A percentile compares a stretch with the other conserved stretches of the same genome.
Conservation (phyloP, 2,329 filamentous ascomycete genomes). For the Pyrenochaeta sp. region DNA sequence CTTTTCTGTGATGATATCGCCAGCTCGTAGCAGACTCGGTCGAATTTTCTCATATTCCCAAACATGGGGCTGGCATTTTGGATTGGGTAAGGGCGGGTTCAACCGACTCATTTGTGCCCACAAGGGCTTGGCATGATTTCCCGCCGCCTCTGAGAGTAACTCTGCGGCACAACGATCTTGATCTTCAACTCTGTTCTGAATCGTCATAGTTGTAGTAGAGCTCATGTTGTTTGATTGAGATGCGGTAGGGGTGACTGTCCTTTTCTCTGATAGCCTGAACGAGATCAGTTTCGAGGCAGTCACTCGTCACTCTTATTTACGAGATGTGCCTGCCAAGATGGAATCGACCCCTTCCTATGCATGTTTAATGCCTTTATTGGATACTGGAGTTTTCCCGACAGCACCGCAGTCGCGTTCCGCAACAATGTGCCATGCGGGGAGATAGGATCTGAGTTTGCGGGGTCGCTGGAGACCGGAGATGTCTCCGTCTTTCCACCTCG, state of each 20-base stretch:
- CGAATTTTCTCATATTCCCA: conserved; percentile 49
- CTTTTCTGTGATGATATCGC: conserved; percentile 46
- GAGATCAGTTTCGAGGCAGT: too few species aligned
- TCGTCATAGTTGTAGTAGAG: neutral
- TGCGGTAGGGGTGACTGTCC: neutral
- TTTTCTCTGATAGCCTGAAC: neutral
- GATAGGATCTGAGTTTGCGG: too few species aligned
- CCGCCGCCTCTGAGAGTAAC: conserved; percentile 2
- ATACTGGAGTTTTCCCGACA: too few species aligned
- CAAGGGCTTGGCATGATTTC: conserved; percentile 43
- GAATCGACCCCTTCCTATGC: too few species aligned
- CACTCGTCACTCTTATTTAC: too few species aligned
- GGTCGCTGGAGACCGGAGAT: too few species aligned
- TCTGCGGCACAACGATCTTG: conserved; percentile 24
- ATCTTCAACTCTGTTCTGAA: conserved; percentile 5
- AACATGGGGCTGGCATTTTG: conserved; percentile 49
- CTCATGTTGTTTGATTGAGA: neutral
- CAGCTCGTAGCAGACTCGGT: conserved; percentile 46
- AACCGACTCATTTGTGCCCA: conserved; percentile 59
- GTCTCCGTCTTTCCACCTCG: too few species aligned
- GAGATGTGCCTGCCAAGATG: too few species aligned
- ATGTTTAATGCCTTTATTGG: too few species aligned
- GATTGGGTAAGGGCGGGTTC: conserved; percentile 58
- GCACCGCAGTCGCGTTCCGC: too few species aligned
- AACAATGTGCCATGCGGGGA: too few species aligned